Conservation (phyloP, 2,329 filamentous ascomycete genomes). For the Aspergillus cejpii region DNA sequence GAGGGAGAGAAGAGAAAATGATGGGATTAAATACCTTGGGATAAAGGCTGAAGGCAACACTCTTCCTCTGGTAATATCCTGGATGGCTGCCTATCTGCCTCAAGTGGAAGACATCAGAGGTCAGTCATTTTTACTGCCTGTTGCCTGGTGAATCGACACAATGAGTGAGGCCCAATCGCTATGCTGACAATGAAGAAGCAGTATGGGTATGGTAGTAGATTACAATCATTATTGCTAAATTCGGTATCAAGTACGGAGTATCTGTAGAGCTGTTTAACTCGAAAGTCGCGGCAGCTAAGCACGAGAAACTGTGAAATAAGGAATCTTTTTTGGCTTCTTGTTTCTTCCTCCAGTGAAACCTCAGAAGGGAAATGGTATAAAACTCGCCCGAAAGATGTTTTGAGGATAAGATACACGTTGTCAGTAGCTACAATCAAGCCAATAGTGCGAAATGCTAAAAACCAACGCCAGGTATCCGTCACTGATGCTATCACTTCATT, state of each 20-base stretch:
- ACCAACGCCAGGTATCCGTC: conserved; percentile 9
- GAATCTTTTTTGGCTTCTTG: conserved; percentile 1
- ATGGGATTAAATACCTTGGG: background rate
- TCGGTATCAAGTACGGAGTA: background rate
- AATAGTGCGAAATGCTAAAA: conserved; percentile 20
- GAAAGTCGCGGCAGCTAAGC: background rate
- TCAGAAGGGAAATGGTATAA: conserved; percentile 22
- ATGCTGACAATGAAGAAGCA: too few species aligned
- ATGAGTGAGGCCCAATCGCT: too few species aligned
- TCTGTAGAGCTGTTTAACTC: background rate
- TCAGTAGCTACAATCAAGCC: conserved; percentile 24
- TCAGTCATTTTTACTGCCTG: too few species aligned
- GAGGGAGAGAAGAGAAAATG: background rate
- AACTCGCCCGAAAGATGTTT: conserved; percentile 26
- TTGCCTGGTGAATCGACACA: too few species aligned
- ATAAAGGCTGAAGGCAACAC: background rate
- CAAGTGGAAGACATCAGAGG: too few species aligned
- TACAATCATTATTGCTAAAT: background rate
- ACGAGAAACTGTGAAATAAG: background rate
- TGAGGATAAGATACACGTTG: conserved; percentile 31
- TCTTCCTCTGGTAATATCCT: conserved; percentile 1
- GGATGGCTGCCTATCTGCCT: too few species aligned
- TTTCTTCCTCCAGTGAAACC: conserved; percentile 4
- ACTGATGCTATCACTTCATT: conserved; percentile 12
- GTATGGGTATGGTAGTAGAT: too few species aligned